These are phyloP conservation scores for Tetrahymena thermophila DNA, from an alignment of 73 alveolate genomes.

Conservation along the genomic window DNA sequence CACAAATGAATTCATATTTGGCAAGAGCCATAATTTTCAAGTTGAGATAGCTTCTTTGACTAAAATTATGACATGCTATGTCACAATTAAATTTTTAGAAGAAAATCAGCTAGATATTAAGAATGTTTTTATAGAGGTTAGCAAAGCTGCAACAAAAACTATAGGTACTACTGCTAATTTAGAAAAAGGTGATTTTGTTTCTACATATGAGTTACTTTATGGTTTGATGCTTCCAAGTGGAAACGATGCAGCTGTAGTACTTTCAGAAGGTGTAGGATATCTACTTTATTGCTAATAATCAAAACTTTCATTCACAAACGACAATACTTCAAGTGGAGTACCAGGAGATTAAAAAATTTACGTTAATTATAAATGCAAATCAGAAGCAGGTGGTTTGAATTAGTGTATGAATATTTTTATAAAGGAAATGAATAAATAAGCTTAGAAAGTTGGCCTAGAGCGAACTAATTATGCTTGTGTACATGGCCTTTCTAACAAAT, in stretches of 20 bases:
- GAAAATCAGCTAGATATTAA: constrained; percentile 21
- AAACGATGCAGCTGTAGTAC: constrained; percentile 56
- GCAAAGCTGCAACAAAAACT: constrained; percentile 34
- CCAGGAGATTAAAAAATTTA: not conserved
- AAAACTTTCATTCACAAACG: not conserved
- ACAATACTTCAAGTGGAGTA: not conserved
- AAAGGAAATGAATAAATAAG: constrained; percentile 48
- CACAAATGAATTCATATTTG: not conserved
- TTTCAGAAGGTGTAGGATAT: constrained; percentile 9
- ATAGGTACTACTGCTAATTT: constrained; percentile 54
- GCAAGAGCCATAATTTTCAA: not conserved
- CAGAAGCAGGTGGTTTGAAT: not conserved
- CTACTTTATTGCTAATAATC: not conserved
- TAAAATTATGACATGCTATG: constrained; percentile 38
- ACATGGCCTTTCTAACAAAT: constrained; percentile 49
- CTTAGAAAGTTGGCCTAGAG: constrained; percentile 39
- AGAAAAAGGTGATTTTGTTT: constrained; percentile 29
- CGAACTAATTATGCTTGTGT: constrained; percentile 47
- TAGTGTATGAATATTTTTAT: constrained; percentile 4
- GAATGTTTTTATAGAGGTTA: constrained; percentile 9
- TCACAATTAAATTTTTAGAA: constrained; percentile 16
- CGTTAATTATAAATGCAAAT: not conserved
- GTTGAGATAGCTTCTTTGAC: constrained; percentile 32
- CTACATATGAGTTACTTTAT: constrained; percentile 39
- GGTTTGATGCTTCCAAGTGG: constrained; percentile 66